phyloP scores from a whole-genome alignment of 768 basidiomycete genomes.

The Trametes meyenii region DNA sequence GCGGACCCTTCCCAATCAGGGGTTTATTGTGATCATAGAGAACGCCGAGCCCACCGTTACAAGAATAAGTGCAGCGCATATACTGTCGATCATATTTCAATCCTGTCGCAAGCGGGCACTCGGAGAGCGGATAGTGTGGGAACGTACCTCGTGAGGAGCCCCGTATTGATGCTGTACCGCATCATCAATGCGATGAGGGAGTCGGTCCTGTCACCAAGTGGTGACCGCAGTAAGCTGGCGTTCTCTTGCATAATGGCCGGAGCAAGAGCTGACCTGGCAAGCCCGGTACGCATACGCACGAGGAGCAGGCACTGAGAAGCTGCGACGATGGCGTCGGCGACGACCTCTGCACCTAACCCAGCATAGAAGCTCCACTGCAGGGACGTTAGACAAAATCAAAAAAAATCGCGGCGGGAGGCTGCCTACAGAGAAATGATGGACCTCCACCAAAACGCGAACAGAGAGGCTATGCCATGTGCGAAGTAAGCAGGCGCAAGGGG shows the following conservation, averaged over 20 bases:
- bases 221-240: background rate
- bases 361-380: slow-evolving; percentile 26
- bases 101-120: background rate
- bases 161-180: slow-evolving; percentile 26
- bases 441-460: no score
- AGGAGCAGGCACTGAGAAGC: slow-evolving; percentile 20
- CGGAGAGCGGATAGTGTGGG: background rate
- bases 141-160: slow-evolving; percentile 24
- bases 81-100: background rate
- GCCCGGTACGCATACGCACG: slow-evolving; percentile 17
- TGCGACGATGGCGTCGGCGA: slow-evolving; percentile 19
- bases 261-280: slow-evolving; percentile 10
- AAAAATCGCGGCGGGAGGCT: background rate
- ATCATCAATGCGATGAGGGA: slow-evolving; percentile 19
- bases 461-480: no score
- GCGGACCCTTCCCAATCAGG: background rate
- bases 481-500: no score
- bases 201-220: slow-evolving; percentile 18
- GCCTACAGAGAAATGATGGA: no score
- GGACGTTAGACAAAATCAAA: background rate
- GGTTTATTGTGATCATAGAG: no score
- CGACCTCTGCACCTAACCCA: slow-evolving; percentile 21
- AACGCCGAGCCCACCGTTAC: slow-evolving; percentile 8
- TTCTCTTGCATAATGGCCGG: no score
- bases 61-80: slow-evolving; percentile 21